These are phyloP conservation scores for Zygosaccharomyces pseudorouxii DNA, from an alignment of 805 yeast genomes.

Conservation along the genomic window DNA sequence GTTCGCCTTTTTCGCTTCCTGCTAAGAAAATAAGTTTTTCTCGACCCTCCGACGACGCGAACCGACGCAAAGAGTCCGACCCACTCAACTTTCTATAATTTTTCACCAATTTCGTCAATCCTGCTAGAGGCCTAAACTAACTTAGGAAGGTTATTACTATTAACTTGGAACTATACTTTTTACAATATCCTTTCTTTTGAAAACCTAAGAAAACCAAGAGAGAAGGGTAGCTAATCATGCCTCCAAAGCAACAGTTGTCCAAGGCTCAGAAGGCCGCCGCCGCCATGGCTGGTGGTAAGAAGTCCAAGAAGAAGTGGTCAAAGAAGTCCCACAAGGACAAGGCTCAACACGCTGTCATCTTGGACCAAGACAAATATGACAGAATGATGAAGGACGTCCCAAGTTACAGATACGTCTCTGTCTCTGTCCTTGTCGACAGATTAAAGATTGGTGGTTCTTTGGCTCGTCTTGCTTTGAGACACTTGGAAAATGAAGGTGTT, in stretches of 20 bases:
- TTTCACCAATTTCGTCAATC: constrained; percentile 3
- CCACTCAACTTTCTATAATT: not conserved
- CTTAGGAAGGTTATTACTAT: constrained; percentile 1
- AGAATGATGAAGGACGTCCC: constrained; percentile 99
- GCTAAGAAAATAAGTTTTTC: not conserved
- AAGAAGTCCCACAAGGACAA: constrained; percentile 99
- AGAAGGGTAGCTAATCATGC: constrained; percentile 54
- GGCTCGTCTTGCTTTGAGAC: constrained; percentile 97
- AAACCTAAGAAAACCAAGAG: not conserved
- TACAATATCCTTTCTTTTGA: not conserved
- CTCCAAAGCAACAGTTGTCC: constrained; percentile 98
- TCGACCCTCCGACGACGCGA: not conserved
- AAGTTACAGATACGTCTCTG: constrained; percentile 97
- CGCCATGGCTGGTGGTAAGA: constrained; percentile 99
- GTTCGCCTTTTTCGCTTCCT: not conserved
- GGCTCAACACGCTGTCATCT: constrained; percentile 96
- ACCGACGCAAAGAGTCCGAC: not conserved
- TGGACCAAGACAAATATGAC: constrained; percentile 99
- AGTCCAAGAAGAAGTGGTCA: constrained; percentile 99
- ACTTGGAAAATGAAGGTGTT: constrained; percentile 91
- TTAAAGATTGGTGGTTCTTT: constrained; percentile 98
- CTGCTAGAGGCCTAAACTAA: not conserved
- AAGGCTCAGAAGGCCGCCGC: constrained; percentile 99
- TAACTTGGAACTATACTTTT: not conserved
- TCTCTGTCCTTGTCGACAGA: constrained; percentile 98